phyloP scores from a whole-genome alignment of 2,329 filamentous ascomycete genomes.

The Botrytis elliptica region DNA sequence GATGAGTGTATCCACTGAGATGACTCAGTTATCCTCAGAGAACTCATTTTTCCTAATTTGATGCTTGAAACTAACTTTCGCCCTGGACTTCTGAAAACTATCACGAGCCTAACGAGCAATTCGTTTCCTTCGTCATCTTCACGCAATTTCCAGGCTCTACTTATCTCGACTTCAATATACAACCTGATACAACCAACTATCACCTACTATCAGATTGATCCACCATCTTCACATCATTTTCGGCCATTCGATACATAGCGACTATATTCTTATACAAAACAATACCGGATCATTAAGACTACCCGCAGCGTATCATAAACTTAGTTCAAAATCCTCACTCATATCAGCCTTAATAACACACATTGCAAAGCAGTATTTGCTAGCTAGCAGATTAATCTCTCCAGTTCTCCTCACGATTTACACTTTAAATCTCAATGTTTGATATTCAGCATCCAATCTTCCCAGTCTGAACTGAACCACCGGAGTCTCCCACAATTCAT shows the following conservation, averaged over 20 bases:
- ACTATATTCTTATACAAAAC: not conserved
- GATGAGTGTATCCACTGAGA: not conserved
- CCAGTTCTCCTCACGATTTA: not conserved
- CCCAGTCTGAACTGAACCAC: accelerated
- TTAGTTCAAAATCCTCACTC: not conserved
- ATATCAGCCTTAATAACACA: not conserved
- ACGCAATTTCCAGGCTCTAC: not conserved
- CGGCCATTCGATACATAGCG: not conserved
- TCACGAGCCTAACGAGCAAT: not conserved
- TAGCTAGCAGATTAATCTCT: not conserved
- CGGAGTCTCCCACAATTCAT: not conserved
- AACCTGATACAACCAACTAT: not conserved
- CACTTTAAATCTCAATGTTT: not conserved
- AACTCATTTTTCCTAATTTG: no score
- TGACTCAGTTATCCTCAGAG: not conserved
- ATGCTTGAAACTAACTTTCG: not conserved
- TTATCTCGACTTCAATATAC: not conserved
- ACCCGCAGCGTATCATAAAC: not conserved
- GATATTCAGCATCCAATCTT: not conserved
- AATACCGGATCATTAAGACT: not conserved
- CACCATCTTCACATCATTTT: not conserved
- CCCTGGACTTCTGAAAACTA: not conserved
- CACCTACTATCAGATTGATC: not conserved
- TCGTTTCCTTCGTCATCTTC: not conserved
- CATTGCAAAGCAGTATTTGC: not conserved